These are phyloP conservation scores for Xylaria sp. DNA, from an alignment of 2,329 filamentous ascomycete species.

Conservation along the genomic window DNA sequence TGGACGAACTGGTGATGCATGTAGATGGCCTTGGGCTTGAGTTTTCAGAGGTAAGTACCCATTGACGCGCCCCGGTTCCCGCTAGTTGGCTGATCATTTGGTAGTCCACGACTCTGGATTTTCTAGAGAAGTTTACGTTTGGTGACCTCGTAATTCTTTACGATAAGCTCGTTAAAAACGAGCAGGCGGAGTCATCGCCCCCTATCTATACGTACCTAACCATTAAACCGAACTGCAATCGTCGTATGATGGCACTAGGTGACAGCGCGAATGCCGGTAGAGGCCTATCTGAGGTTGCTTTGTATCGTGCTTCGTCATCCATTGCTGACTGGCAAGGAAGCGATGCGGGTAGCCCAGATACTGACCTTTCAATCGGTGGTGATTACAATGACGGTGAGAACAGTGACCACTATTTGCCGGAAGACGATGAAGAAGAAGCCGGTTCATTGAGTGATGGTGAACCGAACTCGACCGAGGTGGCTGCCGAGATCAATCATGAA, in stretches of 20 bases:
- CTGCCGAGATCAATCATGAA: neutral
- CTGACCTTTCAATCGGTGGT: conserved; percentile 11
- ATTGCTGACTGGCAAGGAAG: conserved; percentile 18
- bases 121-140: conserved; percentile 30
- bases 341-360: conserved; percentile 14
- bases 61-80: neutral
- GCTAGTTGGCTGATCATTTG: conserved; percentile 20
- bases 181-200: conserved; percentile 23
- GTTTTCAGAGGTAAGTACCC: conserved; percentile 31
- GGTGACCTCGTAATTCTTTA: conserved; percentile 30
- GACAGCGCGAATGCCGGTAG: conserved; percentile 31
- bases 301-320: conserved; percentile 28
- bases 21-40: conserved; percentile 33
- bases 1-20: conserved; percentile 32
- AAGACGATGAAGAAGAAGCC: conserved; percentile 10
- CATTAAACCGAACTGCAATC: conserved; percentile 31
- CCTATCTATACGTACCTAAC: conserved; percentile 32
- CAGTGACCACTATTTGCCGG: conserved; percentile 19
- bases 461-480: conserved; percentile 12
- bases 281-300: conserved; percentile 31
- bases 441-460: conserved; percentile 22
- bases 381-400: conserved; percentile 18
- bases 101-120: conserved; percentile 29
- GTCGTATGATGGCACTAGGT: conserved; percentile 31
- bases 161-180: conserved; percentile 31